A percentile compares a stretch with the other conserved stretches of the same genome.
phyloP scores from a whole-genome alignment of 257 asterid species.

The Sherardia arvensis region DNA sequence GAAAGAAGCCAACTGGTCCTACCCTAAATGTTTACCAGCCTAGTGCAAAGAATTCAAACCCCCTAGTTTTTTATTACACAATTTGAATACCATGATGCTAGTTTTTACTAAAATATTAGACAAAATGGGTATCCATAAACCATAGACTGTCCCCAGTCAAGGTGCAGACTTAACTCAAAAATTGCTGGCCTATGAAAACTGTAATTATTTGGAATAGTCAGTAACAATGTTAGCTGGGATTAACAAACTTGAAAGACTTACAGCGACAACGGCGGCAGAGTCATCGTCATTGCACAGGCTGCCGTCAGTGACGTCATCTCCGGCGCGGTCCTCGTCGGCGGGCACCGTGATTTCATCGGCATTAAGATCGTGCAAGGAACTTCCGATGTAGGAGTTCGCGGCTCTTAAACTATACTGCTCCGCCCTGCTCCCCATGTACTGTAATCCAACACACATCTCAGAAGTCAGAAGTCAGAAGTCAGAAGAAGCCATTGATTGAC shows the following conservation, averaged over 20 bases:
- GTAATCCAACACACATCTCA: background rate
- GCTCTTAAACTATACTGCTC: slow-evolving; percentile 69
- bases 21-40: background rate
- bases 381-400: slow-evolving; percentile 63
- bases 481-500: too few species aligned
- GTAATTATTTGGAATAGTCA: too few species aligned
- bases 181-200: too few species aligned
- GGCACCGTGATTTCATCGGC: slow-evolving; percentile 28
- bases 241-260: slow-evolving; percentile 15
- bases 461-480: too few species aligned
- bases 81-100: background rate
- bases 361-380: slow-evolving; percentile 74
- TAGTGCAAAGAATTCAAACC: background rate
- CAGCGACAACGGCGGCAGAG: slow-evolving; percentile 66
- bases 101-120: background rate
- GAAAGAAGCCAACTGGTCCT: background rate
- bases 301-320: slow-evolving; percentile 50
- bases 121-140: background rate
- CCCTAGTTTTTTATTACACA: background rate
- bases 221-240: too few species aligned
- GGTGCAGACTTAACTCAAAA: background rate
- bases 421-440: slow-evolving; percentile 51
- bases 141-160: background rate
- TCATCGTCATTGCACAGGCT: slow-evolving; percentile 53
- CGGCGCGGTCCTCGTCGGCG: slow-evolving; percentile 37